Percentiles rank a stretch among this genome's conserved stretches.
Evolutionary conservation across 139 green algal genomes (phyloP).

Genomic region (Chara braunii): DNA sequence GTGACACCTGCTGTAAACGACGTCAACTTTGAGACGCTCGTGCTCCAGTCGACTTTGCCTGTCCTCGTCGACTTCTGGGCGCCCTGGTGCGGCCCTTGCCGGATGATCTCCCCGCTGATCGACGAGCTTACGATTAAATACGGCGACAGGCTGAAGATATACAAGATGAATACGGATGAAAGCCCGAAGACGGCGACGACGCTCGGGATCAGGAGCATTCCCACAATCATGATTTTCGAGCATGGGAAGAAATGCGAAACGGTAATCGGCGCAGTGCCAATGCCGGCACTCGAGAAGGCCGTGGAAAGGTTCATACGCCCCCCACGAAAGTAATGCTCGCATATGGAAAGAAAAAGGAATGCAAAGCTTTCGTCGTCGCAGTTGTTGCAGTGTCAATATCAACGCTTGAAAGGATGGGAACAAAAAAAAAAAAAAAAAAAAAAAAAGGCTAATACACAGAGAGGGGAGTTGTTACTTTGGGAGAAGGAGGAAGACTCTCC

Average conservation of each 20-base stretch:
- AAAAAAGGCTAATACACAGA: too few species aligned
- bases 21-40: slow-evolving; percentile 68
- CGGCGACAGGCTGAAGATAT: slow-evolving; percentile 36
- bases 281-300: slow-evolving; percentile 74
- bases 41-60: slow-evolving; percentile 71
- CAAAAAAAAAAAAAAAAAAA: too few species aligned
- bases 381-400: too few species aligned
- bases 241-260: slow-evolving; percentile 90
- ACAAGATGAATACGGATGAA: slow-evolving; percentile 99
- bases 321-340: too few species aligned
- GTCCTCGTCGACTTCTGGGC: slow-evolving; percentile 97
- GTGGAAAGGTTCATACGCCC: slow-evolving; percentile 95
- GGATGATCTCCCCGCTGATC: slow-evolving; percentile 56
- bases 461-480: too few species aligned
- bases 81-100: slow-evolving; percentile 60
- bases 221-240: slow-evolving; percentile 98
- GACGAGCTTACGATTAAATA: slow-evolving; percentile 52
- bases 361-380: too few species aligned
- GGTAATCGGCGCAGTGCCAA: slow-evolving; percentile 95
- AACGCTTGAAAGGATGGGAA: too few species aligned
- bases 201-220: slow-evolving; percentile 92
- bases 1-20: slow-evolving; percentile 62
- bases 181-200: slow-evolving; percentile 81
- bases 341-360: too few species aligned
- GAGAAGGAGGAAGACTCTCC: too few species aligned